Conservation (phyloP, 371 early-diverging fungal species). For the Syncephalastrum contaminatum region DNA sequence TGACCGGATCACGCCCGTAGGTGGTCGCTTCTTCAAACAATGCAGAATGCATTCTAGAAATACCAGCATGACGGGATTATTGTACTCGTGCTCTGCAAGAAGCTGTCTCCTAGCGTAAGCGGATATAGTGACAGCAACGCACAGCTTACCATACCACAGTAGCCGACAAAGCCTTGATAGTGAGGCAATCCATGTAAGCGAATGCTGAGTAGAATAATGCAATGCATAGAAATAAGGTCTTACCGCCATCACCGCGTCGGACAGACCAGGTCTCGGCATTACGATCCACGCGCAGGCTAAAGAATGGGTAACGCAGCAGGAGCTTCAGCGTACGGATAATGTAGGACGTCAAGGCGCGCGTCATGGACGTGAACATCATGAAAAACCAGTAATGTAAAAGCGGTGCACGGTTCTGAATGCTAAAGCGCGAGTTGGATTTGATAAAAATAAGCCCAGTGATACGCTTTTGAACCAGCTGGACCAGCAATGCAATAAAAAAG, state of each 20-base stretch:
- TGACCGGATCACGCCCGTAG: too few species aligned
- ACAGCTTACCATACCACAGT: constrained; percentile 46
- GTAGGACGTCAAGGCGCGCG: constrained; percentile 50
- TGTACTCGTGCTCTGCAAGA: constrained; percentile 46
- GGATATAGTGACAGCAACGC: background rate
- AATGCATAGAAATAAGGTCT: background rate
- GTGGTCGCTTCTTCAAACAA: constrained; percentile 6
- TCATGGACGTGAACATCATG: constrained; percentile 54
- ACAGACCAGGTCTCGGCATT: constrained; percentile 57
- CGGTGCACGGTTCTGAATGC: constrained; percentile 36
- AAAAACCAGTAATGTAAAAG: constrained; percentile 52
- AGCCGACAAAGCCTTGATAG: constrained; percentile 36
- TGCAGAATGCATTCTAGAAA: constrained; percentile 39
- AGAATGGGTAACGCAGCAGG: constrained; percentile 40
- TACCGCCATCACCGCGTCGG: constrained; percentile 51
- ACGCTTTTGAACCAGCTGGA: constrained; percentile 44
- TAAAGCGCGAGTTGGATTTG: constrained; percentile 27
- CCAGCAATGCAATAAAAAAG: constrained; percentile 43
- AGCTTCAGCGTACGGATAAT: constrained; percentile 42
- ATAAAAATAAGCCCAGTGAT: constrained; percentile 42
- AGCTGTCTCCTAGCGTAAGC: constrained; percentile 19
- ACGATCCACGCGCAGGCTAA: constrained; percentile 46
- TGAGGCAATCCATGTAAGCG: too few species aligned
- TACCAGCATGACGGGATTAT: constrained; percentile 40
- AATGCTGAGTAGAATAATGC: too few species aligned